phyloP scores from a whole-genome alignment of 179 eudicot genomes.

The Dionaea muscipula region DNA sequence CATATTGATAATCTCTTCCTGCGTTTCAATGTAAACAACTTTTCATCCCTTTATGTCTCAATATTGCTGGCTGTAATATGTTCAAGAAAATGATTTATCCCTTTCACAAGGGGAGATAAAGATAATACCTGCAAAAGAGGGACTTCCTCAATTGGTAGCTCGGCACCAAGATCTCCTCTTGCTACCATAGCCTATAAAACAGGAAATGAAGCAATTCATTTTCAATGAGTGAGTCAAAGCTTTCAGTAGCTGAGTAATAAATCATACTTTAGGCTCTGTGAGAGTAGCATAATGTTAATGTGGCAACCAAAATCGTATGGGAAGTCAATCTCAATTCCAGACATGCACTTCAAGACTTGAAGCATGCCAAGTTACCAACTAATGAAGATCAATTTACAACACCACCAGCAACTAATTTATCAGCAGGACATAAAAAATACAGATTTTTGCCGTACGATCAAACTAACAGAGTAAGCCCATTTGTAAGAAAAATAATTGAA shows the following conservation, averaged over 20 bases:
- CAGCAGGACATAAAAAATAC: too few species aligned
- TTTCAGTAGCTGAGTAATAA: not conserved
- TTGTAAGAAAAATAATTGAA: too few species aligned
- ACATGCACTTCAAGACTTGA: not conserved
- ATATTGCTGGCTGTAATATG: not conserved
- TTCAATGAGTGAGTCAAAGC: not conserved
- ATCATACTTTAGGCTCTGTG: not conserved
- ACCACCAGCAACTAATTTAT: too few species aligned
- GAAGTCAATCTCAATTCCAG: not conserved
- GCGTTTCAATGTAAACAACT: constrained; percentile 12
- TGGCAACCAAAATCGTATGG: not conserved
- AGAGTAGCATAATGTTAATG: not conserved
- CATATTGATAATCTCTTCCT: constrained; percentile 62
- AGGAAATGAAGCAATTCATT: not conserved
- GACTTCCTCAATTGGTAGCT: constrained; percentile 74
- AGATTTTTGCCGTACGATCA: too few species aligned
- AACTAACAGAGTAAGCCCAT: too few species aligned
- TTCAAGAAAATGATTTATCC: too few species aligned
- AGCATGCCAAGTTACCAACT: too few species aligned
- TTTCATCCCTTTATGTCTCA: not conserved
- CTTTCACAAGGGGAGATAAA: too few species aligned
- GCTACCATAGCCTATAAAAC: constrained; percentile 69
- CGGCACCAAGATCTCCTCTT: constrained; percentile 85
- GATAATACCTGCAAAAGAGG: constrained; percentile 58
- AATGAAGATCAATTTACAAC: too few species aligned